These are phyloP conservation scores for Nakazawaea laoshanensis DNA, from an alignment of 805 yeast genomes.

Conservation along the genomic window DNA sequence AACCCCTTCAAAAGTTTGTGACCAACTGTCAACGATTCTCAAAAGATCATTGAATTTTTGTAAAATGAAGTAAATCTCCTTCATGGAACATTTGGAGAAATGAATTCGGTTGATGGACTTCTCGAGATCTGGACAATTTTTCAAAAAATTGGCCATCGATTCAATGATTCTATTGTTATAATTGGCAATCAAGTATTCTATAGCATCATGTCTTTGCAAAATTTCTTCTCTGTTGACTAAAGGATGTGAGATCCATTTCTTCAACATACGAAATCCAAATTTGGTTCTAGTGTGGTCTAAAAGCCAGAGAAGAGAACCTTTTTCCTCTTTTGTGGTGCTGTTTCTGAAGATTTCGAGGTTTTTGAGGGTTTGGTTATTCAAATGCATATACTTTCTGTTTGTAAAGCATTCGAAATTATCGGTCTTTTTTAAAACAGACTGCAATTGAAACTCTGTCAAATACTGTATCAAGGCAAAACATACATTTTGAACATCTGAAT, in stretches of 20 bases:
- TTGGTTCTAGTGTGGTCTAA: slow-evolving; percentile 73
- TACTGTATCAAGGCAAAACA: slow-evolving; percentile 42
- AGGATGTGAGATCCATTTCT: slow-evolving; percentile 73
- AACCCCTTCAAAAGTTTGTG: slow-evolving; percentile 16
- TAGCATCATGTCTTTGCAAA: slow-evolving; percentile 54
- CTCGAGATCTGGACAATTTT: slow-evolving; percentile 46
- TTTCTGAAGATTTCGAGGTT: slow-evolving; percentile 72
- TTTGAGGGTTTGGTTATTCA: slow-evolving; percentile 58
- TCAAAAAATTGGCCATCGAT: slow-evolving; percentile 18
- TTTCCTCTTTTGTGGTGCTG: slow-evolving; percentile 40
- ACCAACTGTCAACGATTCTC: slow-evolving; percentile 26
- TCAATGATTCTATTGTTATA: slow-evolving; percentile 29
- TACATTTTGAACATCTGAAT: slow-evolving; percentile 24
- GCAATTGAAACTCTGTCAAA: slow-evolving; percentile 55
- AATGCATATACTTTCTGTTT: slow-evolving; percentile 38
- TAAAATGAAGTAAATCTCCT: slow-evolving; percentile 50
- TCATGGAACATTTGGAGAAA: slow-evolving; percentile 49
- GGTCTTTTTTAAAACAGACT: slow-evolving; percentile 41
- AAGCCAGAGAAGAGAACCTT: slow-evolving; percentile 75
- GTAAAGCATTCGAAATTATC: slow-evolving; percentile 47
- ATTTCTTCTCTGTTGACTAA: slow-evolving; percentile 46
- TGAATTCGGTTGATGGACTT: slow-evolving; percentile 48
- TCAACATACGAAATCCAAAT: slow-evolving; percentile 62
- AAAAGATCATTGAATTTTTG: slow-evolving; percentile 37
- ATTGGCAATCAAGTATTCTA: slow-evolving; percentile 34